A percentile compares a stretch with the other conserved stretches of the same genome.
phyloP scores from a whole-genome alignment of 169 alveolate species.

The Plasmodium relictum region DNA sequence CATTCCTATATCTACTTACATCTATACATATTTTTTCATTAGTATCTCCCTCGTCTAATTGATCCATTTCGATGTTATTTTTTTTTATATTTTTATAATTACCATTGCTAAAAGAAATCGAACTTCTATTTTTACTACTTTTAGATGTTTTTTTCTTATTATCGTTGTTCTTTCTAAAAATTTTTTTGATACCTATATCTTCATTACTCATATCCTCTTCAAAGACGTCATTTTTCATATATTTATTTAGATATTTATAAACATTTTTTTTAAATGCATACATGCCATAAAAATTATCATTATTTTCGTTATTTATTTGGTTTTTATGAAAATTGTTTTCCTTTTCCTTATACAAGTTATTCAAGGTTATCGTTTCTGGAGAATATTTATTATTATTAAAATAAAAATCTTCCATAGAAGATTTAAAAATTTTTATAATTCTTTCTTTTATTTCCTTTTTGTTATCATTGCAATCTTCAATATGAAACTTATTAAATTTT shows the following conservation, averaged over 20 bases:
- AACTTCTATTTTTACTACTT: too few relatives aligned
- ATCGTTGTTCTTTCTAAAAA: too few relatives aligned
- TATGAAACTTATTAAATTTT: background rate
- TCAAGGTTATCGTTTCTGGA: background rate
- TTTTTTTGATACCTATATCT: too few relatives aligned
- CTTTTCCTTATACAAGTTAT: slow-evolving; percentile 3
- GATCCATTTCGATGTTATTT: slow-evolving; percentile 11
- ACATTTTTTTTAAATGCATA: too few relatives aligned
- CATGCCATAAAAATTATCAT: too few relatives aligned
- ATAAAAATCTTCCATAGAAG: slow-evolving; percentile 3
- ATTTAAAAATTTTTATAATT: background rate
- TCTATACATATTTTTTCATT: background rate
- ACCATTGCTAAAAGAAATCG: too few relatives aligned
- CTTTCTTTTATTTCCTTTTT: background rate
- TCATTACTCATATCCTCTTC: too few relatives aligned
- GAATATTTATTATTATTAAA: background rate
- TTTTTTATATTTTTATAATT: background rate
- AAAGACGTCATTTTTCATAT: too few relatives aligned
- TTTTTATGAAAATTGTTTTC: too few relatives aligned
- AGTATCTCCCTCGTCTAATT: background rate
- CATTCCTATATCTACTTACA: background rate
- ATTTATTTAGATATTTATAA: too few relatives aligned
- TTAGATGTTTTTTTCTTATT: too few relatives aligned
- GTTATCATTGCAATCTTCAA: background rate
- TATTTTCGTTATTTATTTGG: too few relatives aligned